Evolutionary conservation across 441 rosid species (phyloP), one percentile per base, ranked within the genome.

Genomic region (Raphanus hybrid): DNA sequence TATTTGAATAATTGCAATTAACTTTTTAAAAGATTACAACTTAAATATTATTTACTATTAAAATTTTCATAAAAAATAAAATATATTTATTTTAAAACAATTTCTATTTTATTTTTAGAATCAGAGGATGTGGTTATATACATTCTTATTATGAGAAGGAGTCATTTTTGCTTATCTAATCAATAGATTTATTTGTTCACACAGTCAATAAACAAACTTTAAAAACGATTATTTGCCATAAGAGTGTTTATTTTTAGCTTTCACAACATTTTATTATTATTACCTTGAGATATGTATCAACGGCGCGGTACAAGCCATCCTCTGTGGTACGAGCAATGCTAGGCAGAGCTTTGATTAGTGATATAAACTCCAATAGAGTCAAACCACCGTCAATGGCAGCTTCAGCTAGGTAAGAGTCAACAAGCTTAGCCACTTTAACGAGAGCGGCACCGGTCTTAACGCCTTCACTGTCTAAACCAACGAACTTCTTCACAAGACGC

Each of bases 231-330:
- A 50, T 50, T 50, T 14, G 18, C 3, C 18, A 50, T 50, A 50
- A 50, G 3, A 50, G 3, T 50, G 6, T 14, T 50, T 2, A 14
- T 50, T 50, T 14, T n/a, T 48, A 1, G 16, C 12, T 41, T 41
- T 41, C 48, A 43, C 52, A 43, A 43, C 14, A 43, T 12, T 43
- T 29, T 12, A 10, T 8, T 71, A 14, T 6, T 23, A 68, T 80
- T 82, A 90, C 90, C 94, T 88, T 87, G 75, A 90, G 94, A 79
- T 85, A 90, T 74, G 86, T 84, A 86, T 90, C 94, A 71, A 90
- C 84, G 67, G 94, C 92, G 12, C 84, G 75, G 86, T 90, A 90
- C 73, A 90, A 86, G 76, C 89, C 94, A 26, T 90, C 92, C 18
- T 88, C 92, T 37, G 85, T 87, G 9, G 75, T 83, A 85, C 94